Base-by-base conservation (phyloP, 1,139 yeast species). In the Ogataea hybrid region DNA sequence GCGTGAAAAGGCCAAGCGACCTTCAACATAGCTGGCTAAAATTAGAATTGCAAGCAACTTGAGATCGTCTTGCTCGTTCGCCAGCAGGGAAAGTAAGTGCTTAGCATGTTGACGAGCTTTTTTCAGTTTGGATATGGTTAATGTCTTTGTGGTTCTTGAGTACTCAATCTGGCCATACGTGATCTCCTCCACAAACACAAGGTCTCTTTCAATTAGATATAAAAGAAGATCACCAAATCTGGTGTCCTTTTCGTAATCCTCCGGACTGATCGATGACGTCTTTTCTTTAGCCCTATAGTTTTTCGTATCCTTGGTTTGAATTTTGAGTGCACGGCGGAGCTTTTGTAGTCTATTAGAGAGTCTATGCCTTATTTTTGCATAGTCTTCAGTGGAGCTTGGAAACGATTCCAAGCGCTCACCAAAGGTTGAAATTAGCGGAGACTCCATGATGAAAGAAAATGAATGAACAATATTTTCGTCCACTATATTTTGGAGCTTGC, bases 121-220 rank as follows among this genome's bases (percentile, higher is more conserved):
- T 58, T 83, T 85, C 50, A 84, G 73, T 62, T 86, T 84, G 28
- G 90, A 77, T 11, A 73, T 59, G 57, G 85, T 69, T 46, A 84
- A 75, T 46, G 71, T 75, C 38, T 69, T 68, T 59, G 70, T 75
- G 39, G 74, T 63, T 25, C 70, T 69, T 6, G 76, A 64, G 0
- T 75, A 64, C 46, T 76, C 75, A 42, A 80, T 72, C 52, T 80
- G 62, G 42, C 73, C 63, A 17, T 74, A 68, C 49, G 77, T 78
- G 44, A 81, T 71, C 60, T 84, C 90, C 61, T 79, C 71, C 0
- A 90, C 84, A 54, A 75, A 78, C 28, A 87, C 70, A 59, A 81
- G 67, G 50, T 84, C 83, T 54, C 92, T 71, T 61, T 87, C 95
- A 1, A 84, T 79, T 9, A 74, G 70, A 47, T 73, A 65, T 25